Percentiles rank a stretch among this genome's conserved stretches.
Conservation (phyloP, 768 basidiomycete genomes). For the Amylocystis lapponica region DNA sequence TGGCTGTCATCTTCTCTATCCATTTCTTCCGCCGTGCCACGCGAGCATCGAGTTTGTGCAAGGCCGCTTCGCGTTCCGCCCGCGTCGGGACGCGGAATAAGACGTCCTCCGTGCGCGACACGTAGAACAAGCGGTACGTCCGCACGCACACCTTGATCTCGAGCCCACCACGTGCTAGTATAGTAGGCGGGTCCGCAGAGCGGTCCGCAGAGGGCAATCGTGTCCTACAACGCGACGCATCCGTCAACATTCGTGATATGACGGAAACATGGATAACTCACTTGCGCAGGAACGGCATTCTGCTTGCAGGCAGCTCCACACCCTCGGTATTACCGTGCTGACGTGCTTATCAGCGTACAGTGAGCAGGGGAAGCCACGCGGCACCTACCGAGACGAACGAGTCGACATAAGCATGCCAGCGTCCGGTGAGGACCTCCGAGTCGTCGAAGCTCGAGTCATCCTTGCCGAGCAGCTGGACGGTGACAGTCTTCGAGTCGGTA, state of each 20-base stretch:
- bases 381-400: constrained; percentile 54
- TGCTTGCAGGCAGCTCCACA: constrained; percentile 37
- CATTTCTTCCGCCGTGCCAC: constrained; percentile 17
- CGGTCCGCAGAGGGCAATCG: constrained; percentile 30
- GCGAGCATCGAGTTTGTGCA: constrained; percentile 8
- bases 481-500: constrained; percentile 58
- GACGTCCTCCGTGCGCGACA: constrained; percentile 60
- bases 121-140: constrained; percentile 79
- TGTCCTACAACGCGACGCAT: constrained; percentile 9
- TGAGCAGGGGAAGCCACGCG: background rate
- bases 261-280: constrained; percentile 23
- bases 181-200: constrained; percentile 5
- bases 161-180: constrained; percentile 43
- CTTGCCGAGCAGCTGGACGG: constrained; percentile 72
- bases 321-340: constrained; percentile 57
- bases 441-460: constrained; percentile 74
- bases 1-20: constrained; percentile 15
- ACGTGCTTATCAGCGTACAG: background rate
- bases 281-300: constrained; percentile 64
- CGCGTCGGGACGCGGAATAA: constrained; percentile 42
- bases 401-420: constrained; percentile 79
- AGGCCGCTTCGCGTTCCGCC: constrained; percentile 33
- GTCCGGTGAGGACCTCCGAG: constrained; percentile 65
- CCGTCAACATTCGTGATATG: constrained; percentile 21
- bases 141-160: constrained; percentile 84